Base-by-base conservation (phyloP, 208 protist genomes). In the Baffinella frigidus region DNA sequence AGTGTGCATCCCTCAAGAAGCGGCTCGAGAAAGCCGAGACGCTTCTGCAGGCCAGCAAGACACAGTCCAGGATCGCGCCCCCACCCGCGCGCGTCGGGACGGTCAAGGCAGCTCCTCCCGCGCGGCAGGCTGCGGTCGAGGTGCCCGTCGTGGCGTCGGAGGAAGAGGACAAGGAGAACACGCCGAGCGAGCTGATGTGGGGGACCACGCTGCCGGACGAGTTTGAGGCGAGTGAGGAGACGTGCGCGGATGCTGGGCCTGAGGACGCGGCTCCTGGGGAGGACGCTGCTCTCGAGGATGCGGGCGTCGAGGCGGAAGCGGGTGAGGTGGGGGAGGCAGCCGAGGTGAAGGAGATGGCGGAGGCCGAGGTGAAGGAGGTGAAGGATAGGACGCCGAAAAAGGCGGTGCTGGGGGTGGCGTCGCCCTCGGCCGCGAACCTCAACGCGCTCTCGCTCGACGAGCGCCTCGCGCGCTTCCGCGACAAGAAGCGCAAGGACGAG, bases 401-500 rank as follows among this genome's bases (percentile, higher is more conserved):
- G 56, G 56, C 56, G n/a, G n/a, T 20, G 56, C 20, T 64, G 56
- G n/a, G 56, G n/a, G 56, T n/a, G n/a, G 56, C n/a, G 56, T 20
- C 20, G n/a, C 56, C 56, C n/a, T 64, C 56, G 67, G 11, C 10
- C 35, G 38, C 67, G 67, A 74, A 43, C 30, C 30, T 43, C 30
- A 74, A 43, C 35, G 71, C 71, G 71, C 24, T 41, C 7, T 50
- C 71, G 71, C 11, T 87, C 20, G 43, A 67, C n/a, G 77, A 67
- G 48, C 43, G 77, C 27, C 30, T 74, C 24, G 68, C 33, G 68
- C 30, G 68, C 3, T 87, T 87, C 39, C 43, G 77, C 4, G 39
- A 62, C 27, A 87, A 87, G 77, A 87, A 87, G 56, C 24, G 56
- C 56, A 64, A 64, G 56, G 56, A 64, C 56, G 30, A 64, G 56